Percentiles rank a stretch among this genome's conserved stretches.
These are phyloP conservation scores for Paramecium biaurelia DNA, from an alignment of 73 alveolate genomes.

Conservation along the genomic window DNA sequence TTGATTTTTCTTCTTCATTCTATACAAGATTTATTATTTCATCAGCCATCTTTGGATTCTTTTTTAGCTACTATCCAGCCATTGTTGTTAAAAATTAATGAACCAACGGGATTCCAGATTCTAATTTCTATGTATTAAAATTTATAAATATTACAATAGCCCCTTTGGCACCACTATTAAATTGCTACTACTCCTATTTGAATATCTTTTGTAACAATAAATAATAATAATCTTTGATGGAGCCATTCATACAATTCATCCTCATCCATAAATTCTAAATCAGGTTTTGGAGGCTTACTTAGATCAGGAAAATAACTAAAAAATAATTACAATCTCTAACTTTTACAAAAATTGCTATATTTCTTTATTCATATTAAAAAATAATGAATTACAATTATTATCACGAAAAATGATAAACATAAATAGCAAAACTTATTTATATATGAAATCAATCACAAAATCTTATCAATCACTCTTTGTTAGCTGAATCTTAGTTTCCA, in stretches of 20 bases:
- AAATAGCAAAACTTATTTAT: background rate
- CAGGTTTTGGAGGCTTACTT: background rate
- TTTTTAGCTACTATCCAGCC: background rate
- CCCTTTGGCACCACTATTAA: background rate
- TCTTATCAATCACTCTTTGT: background rate
- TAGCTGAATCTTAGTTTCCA: background rate
- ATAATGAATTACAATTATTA: too few relatives aligned
- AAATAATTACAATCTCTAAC: background rate
- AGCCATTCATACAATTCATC: slow-evolving; percentile 34
- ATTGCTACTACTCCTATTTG: background rate
- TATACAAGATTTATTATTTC: background rate
- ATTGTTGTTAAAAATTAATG: background rate
- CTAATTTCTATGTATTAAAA: background rate
- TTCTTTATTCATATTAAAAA: background rate
- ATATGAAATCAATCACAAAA: background rate
- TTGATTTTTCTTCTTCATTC: background rate
- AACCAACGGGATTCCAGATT: background rate
- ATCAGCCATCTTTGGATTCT: background rate
- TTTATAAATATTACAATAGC: background rate
- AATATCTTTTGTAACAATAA: background rate
- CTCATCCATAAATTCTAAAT: slow-evolving; percentile 17
- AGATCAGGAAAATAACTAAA: background rate
- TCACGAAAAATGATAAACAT: background rate
- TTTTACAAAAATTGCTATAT: background rate
- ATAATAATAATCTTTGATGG: background rate